Conservation (phyloP, 306 rosid genomes). For the Psophocarpus tetragonolobus region DNA sequence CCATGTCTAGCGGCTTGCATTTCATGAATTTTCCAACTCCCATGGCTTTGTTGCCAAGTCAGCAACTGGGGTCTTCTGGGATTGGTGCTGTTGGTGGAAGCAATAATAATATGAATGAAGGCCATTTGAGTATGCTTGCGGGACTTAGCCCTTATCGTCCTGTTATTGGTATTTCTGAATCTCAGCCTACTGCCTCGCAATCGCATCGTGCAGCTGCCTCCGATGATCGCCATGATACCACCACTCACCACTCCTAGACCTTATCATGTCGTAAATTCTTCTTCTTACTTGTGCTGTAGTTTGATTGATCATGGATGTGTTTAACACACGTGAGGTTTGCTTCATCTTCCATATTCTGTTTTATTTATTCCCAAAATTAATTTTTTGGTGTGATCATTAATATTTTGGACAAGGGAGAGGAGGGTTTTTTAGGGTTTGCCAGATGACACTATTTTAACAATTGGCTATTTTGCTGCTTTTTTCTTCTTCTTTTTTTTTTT, state of each 20-base stretch:
- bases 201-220: constrained; percentile 51
- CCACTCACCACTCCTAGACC: constrained; percentile 60
- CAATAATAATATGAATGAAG: constrained; percentile 32
- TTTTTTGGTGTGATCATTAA: constrained; percentile 72
- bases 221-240: constrained; percentile 59
- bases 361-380: constrained; percentile 33
- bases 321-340: constrained; percentile 78
- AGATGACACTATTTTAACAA: constrained; percentile 50
- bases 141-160: constrained; percentile 76
- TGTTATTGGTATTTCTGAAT: constrained; percentile 47
- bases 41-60: constrained; percentile 68
- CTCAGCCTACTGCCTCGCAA: constrained; percentile 66
- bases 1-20: constrained; percentile 80
- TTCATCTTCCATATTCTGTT: constrained; percentile 54
- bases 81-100: constrained; percentile 26
- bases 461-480: constrained; percentile 36
- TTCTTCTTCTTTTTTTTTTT: not conserved
- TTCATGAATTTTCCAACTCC: constrained; percentile 88
- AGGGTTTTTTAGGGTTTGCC: constrained; percentile 57
- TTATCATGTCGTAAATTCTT: not conserved
- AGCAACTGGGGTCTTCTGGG: constrained; percentile 50
- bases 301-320: constrained; percentile 37
- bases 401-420: constrained; percentile 38
- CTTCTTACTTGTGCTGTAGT: constrained; percentile 59
- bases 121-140: constrained; percentile 71